These are phyloP conservation scores for Colletotrichum sp. DNA, from an alignment of 2,329 filamentous ascomycete genomes.

Conservation along the genomic window DNA sequence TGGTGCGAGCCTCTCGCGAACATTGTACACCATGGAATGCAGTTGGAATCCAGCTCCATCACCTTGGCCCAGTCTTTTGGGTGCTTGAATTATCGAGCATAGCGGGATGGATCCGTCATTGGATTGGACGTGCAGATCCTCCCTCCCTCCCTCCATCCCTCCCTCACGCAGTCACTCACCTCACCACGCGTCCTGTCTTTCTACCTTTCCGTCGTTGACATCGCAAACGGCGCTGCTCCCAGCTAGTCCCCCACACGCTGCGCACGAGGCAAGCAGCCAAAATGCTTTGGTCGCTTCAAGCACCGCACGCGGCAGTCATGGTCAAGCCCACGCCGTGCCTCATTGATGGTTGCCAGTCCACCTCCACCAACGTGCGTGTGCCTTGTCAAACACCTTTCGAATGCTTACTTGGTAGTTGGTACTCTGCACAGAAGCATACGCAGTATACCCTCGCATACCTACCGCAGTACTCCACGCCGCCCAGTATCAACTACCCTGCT, in stretches of 20 bases:
- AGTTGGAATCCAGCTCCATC: constrained; percentile 11
- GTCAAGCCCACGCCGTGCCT: neutral
- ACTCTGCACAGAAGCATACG: neutral
- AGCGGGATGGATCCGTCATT: constrained; percentile 9
- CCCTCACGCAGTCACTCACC: neutral
- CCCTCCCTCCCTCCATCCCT: neutral
- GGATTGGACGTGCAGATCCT: neutral
- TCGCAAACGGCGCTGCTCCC: constrained; percentile 10
- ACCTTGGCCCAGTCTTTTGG: neutral
- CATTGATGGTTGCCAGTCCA: neutral
- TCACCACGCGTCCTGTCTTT: neutral
- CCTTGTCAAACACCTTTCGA: neutral
- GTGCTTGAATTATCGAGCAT: constrained; percentile 3
- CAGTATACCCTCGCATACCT: neutral
- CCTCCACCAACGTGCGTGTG: neutral
- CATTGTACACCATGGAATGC: constrained; percentile 7
- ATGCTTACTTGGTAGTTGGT: neutral
- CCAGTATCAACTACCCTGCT: neutral
- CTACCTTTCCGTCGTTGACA: neutral
- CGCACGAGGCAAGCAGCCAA: constrained; percentile 6
- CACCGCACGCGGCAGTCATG: constrained; percentile 3
- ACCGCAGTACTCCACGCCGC: neutral
- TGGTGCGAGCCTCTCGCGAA: neutral
- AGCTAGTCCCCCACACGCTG: neutral
- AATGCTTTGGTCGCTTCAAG: constrained; percentile 4